These are phyloP conservation scores for Phyllosticta citriasiana DNA, from an alignment of 2,329 filamentous ascomycete genomes.

Conservation along the genomic window DNA sequence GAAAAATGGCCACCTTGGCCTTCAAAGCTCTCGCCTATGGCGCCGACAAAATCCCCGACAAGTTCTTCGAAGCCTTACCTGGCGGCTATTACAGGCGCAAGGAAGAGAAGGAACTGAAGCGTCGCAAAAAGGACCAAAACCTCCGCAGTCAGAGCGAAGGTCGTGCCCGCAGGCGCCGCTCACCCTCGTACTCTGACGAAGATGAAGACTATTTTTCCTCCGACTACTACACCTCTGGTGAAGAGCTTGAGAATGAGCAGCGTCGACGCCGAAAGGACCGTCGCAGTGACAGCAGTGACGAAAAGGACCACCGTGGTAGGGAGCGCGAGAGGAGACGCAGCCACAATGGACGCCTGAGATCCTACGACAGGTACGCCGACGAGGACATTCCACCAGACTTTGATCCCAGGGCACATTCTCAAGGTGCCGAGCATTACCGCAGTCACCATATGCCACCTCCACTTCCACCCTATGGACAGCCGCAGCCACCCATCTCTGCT, in stretches of 20 bases:
- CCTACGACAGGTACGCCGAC: slow-evolving; percentile 1
- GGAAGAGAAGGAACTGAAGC: slow-evolving; percentile 18
- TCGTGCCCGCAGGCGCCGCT: slow-evolving; percentile 2
- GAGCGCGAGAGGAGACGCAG: not conserved
- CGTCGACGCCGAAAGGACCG: slow-evolving; percentile 2
- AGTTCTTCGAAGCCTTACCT: slow-evolving; percentile 27
- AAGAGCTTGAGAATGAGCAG: slow-evolving; percentile 3
- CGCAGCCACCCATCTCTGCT: slow-evolving; percentile 20
- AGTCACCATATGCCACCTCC: slow-evolving; percentile 20
- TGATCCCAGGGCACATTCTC: not conserved
- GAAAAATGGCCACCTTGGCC: slow-evolving; percentile 16
- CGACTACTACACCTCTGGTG: slow-evolving; percentile 9
- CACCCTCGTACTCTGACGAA: not conserved
- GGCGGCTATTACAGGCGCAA: slow-evolving; percentile 27
- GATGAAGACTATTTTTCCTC: slow-evolving; percentile 11
- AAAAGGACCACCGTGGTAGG: not conserved
- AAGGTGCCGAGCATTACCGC: not conserved
- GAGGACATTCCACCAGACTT: slow-evolving; percentile 14
- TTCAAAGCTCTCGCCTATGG: slow-evolving; percentile 30
- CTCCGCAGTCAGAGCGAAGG: slow-evolving; percentile 12
- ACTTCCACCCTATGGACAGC: slow-evolving; percentile 12
- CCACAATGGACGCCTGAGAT: not conserved
- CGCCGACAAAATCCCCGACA: slow-evolving; percentile 29
- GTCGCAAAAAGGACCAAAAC: slow-evolving; percentile 15
- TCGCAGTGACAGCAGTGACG: not conserved